Evolutionary conservation across 2,329 filamentous ascomycete species (phyloP).

Genomic region (Colletotrichum neosansevieriae): DNA sequence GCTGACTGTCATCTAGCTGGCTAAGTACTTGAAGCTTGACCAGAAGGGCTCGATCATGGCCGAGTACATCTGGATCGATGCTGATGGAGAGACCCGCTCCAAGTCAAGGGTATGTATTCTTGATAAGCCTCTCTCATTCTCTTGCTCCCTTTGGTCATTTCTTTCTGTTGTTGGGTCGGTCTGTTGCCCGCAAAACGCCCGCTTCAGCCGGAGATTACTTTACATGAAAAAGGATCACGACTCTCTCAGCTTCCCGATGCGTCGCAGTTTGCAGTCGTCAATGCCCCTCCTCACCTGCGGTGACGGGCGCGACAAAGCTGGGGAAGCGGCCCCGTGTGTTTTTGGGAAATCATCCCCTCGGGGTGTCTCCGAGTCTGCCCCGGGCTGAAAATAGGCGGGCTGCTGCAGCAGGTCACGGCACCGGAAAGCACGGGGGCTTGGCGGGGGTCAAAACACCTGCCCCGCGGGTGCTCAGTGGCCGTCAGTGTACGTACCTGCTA

Average conservation of each 20-base stretch:
- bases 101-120: conserved; percentile 88
- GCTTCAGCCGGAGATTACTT: neutral
- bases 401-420: conserved; percentile 23
- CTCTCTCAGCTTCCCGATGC: neutral
- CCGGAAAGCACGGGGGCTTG: conserved; percentile 35
- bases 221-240: neutral
- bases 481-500: conserved; percentile 30
- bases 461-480: conserved; percentile 18
- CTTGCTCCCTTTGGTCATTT: conserved; percentile 19
- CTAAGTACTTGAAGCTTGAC: conserved; percentile 91
- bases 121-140: conserved; percentile 42
- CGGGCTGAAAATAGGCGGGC: conserved; percentile 22
- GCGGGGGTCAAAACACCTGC: conserved; percentile 35
- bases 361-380: conserved; percentile 22
- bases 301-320: conserved; percentile 20
- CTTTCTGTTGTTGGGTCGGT: conserved; percentile 9
- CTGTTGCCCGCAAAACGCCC: conserved; percentile 1
- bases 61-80: conserved; percentile 97
- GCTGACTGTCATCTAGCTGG: conserved; percentile 69
- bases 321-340: conserved; percentile 20
- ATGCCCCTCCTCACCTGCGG: conserved; percentile 12
- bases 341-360: conserved; percentile 8
- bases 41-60: conserved; percentile 91
- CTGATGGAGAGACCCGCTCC: conserved; percentile 84
- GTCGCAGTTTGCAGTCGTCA: conserved; percentile 12